Conservation (phyloP, 2,329 filamentous ascomycete species). For the Colletotrichum sp. region DNA sequence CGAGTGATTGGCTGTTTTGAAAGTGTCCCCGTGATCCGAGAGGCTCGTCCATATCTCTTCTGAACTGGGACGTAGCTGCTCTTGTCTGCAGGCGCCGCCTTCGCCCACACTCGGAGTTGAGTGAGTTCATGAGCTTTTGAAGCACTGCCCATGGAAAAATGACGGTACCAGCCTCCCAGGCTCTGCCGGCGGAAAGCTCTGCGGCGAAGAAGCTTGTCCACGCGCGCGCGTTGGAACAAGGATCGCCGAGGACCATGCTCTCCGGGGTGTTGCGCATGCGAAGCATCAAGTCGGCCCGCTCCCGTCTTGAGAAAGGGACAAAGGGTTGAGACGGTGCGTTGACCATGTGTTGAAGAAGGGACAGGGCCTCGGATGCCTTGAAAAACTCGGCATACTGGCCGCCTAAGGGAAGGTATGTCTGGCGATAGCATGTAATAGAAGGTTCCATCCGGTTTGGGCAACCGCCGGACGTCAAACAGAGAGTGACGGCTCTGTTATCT, state of each 20-base stretch:
- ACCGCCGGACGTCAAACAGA: background rate
- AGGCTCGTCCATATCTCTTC: constrained; percentile 1
- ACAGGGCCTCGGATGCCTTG: constrained; percentile 16
- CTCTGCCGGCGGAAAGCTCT: constrained; percentile 9
- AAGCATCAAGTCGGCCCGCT: constrained; percentile 6
- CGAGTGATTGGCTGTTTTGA: background rate
- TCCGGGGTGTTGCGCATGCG: constrained; percentile 10
- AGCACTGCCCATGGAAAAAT: constrained; percentile 14
- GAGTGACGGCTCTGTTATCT: constrained; percentile 13
- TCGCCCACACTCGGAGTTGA: constrained; percentile 6
- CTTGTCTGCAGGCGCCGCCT: background rate
- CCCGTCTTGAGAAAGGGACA: background rate
- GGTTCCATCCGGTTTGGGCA: background rate
- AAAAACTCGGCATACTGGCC: constrained; percentile 13
- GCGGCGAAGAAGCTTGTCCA: constrained; percentile 17
- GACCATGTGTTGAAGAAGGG: constrained; percentile 15
- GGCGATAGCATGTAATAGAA: constrained; percentile 12
- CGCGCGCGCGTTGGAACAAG: constrained; percentile 14
- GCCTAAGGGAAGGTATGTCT: constrained; percentile 1
- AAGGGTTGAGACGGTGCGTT: constrained; percentile 8
- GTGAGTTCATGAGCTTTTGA: constrained; percentile 14
- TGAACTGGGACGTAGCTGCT: background rate
- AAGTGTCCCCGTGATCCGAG: background rate
- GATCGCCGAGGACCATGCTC: constrained; percentile 10
- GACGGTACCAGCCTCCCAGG: constrained; percentile 8